Percentiles rank a stretch among this genome's conserved stretches.
Evolutionary conservation across 192 early-diverging fungal species (phyloP).

Genomic region (Coemansia sp.): DNA sequence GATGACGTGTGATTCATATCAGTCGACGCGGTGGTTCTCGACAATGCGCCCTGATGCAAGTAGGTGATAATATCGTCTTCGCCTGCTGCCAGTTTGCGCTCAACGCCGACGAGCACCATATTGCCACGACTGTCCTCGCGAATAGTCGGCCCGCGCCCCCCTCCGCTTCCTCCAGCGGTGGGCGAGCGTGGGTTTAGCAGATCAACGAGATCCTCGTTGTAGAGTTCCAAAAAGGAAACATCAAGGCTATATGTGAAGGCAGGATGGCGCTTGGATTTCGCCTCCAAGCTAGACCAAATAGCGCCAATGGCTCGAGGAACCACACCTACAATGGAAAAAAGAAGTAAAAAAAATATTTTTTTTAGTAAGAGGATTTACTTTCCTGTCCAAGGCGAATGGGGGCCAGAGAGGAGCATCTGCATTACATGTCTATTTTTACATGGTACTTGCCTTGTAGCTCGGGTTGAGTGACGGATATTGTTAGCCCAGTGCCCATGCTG

Average conservation of each 20-base stretch:
- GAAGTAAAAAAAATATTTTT: background rate
- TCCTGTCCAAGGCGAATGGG: slow-evolving; percentile 38
- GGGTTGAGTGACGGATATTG: slow-evolving; percentile 13
- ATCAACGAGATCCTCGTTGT: slow-evolving; percentile 97
- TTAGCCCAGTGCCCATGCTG: slow-evolving; percentile 86
- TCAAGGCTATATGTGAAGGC: slow-evolving; percentile 45
- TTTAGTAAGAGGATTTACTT: slow-evolving; percentile 30
- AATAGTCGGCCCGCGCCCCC: slow-evolving; percentile 64
- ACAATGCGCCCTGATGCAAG: slow-evolving; percentile 72
- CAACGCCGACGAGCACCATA: slow-evolving; percentile 86
- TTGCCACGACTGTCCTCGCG: slow-evolving; percentile 87
- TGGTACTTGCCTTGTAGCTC: slow-evolving; percentile 63
- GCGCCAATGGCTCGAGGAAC: slow-evolving; percentile 49
- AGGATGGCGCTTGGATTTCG: slow-evolving; percentile 8
- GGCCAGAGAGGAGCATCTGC: background rate
- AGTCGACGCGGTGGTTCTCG: slow-evolving; percentile 88
- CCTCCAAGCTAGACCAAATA: slow-evolving; percentile 38
- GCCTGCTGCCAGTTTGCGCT: slow-evolving; percentile 67
- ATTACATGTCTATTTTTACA: slow-evolving; percentile 36
- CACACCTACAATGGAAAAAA: slow-evolving; percentile 23
- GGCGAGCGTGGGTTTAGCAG: slow-evolving; percentile 60
- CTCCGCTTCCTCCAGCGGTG: slow-evolving; percentile 32
- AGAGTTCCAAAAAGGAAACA: slow-evolving; percentile 93
- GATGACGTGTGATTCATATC: slow-evolving; percentile 97
- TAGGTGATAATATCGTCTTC: slow-evolving; percentile 71